Conservation (phyloP, 23 red algal species). For the Gracilaria vermiculophylla region DNA sequence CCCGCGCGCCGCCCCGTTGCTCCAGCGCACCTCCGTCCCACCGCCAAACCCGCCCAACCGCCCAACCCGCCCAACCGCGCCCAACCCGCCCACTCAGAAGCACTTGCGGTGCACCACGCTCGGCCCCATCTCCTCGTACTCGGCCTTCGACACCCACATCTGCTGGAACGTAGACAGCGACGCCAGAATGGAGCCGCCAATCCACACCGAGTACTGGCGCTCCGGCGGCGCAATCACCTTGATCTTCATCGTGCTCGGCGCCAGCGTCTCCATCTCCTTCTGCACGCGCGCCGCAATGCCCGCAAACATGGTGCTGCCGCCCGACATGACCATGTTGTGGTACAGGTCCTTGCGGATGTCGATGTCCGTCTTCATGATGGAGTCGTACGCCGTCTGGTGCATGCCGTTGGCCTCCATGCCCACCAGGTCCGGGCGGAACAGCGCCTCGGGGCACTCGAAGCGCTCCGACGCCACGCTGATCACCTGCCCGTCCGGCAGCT, state of each 20-base stretch:
- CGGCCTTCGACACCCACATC: slow-evolving; percentile 94
- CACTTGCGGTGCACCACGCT: slow-evolving; percentile 95
- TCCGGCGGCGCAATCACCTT: slow-evolving; percentile 96
- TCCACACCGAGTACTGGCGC: slow-evolving; percentile 98
- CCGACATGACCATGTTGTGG: slow-evolving; percentile 93
- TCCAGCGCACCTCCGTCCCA: neutral
- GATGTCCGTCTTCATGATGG: slow-evolving; percentile 98
- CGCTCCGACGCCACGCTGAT: slow-evolving; percentile 93
- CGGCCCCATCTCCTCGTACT: slow-evolving; percentile 98
- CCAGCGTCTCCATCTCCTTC: slow-evolving; percentile 75
- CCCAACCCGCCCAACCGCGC: no score
- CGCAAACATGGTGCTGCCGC: slow-evolving; percentile 94
- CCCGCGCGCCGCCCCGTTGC: neutral
- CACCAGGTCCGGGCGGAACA: slow-evolving; percentile 96
- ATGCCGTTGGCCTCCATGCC: slow-evolving; percentile 88
- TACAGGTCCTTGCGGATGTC: slow-evolving; percentile 99
- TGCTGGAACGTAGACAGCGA: slow-evolving; percentile 96
- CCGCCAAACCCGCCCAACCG: neutral
- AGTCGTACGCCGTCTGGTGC: slow-evolving; percentile 85
- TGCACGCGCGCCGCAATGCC: slow-evolving; percentile 88
- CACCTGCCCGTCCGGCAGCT: slow-evolving; percentile 97
- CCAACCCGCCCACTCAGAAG: slow-evolving; percentile 75
- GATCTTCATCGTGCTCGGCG: slow-evolving; percentile 89
- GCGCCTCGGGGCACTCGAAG: slow-evolving; percentile 95
- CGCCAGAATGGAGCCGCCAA: slow-evolving; percentile 91